Base-by-base conservation (phyloP, 306 rosid genomes). In the Cucumis cinereus region DNA sequence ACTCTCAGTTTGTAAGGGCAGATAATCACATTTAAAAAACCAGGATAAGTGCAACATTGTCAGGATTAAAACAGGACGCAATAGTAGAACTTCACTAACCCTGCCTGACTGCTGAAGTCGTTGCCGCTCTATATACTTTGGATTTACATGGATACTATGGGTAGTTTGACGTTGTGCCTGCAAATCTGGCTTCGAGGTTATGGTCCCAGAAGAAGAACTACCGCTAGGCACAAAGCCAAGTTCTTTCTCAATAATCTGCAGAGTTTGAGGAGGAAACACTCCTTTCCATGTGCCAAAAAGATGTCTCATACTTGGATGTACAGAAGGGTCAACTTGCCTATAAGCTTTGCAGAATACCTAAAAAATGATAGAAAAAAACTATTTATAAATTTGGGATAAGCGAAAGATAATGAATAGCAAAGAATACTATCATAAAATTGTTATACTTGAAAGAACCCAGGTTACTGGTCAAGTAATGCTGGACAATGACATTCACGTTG, bases 241-340 rank as follows among this genome's bases (percentile, higher is more conserved):
- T 85, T 91, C 98, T 82, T 87, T 89, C 85, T 91, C 98, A 24
- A 93, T 93, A 74, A 67, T 64, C 80, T 84, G 92, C 75, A 93
- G 93, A 75, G 97, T 45, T 81, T 86, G 98, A 78, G 78, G 86
- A 82, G 98, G 96, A 80, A 93, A 91, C 72, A 91, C 96, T 63
- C 96, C 97, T 81, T 82, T 91, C 98, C 98, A 93, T 41, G 98
- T 93, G 80, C 98, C 98, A 87, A 93, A 93, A 77, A 93, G 96
- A 87, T 93, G 98, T 36, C 90, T 84, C 98, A 93, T 88, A 70
- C 96, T 93, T 67, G 78, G 14, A 83, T 85, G 96, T 73, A 91
- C 82, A 69, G 92, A 11, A 77, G 93, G 82, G 50, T 89, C 97
- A 54, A 91, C 98, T 83, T 85, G 92, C 79, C 85, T 82, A 85